These are phyloP conservation scores for Sporobolomyces pararoseus DNA, from an alignment of 768 basidiomycete genomes.

Conservation along the genomic window DNA sequence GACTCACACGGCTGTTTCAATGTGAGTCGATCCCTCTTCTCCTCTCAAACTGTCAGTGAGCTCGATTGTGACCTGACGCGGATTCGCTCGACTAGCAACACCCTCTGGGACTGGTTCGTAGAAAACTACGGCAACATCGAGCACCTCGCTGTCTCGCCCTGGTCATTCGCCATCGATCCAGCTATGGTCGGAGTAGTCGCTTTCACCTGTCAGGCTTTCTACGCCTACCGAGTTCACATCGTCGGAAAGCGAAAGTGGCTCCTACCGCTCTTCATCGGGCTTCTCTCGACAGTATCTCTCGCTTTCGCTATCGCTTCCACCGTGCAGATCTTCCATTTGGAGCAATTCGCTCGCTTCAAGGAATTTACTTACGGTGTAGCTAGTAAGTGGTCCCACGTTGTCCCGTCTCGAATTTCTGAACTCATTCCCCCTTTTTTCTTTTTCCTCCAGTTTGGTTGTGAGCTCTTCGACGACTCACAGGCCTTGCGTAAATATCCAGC, in stretches of 20 bases:
- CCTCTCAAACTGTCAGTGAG: too few species aligned
- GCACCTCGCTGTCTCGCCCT: background rate
- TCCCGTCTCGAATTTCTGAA: too few species aligned
- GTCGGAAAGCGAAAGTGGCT: background rate
- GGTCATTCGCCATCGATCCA: constrained; percentile 15
- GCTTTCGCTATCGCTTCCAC: constrained; percentile 26
- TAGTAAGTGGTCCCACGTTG: background rate
- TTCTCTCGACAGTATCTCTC: constrained; percentile 1
- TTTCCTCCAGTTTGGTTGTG: too few species aligned
- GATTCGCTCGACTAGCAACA: constrained; percentile 4
- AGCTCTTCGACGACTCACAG: too few species aligned
- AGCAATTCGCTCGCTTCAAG: background rate
- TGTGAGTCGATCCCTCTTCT: constrained; percentile 1
- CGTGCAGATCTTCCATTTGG: constrained; percentile 10
- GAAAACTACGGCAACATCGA: constrained; percentile 17
- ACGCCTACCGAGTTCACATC: constrained; percentile 18
- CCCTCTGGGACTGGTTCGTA: constrained; percentile 29
- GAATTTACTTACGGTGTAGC: constrained; percentile 3
- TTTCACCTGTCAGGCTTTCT: constrained; percentile 13
- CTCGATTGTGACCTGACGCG: background rate
- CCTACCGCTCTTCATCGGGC: constrained; percentile 2
- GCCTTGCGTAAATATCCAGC: too few species aligned
- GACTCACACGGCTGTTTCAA: constrained; percentile 15
- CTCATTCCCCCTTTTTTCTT: too few species aligned
- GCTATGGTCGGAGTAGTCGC: constrained; percentile 24